These are phyloP conservation scores for Xerocomus brunneocitrinus DNA, from an alignment of 768 basidiomycete genomes.

Conservation along the genomic window DNA sequence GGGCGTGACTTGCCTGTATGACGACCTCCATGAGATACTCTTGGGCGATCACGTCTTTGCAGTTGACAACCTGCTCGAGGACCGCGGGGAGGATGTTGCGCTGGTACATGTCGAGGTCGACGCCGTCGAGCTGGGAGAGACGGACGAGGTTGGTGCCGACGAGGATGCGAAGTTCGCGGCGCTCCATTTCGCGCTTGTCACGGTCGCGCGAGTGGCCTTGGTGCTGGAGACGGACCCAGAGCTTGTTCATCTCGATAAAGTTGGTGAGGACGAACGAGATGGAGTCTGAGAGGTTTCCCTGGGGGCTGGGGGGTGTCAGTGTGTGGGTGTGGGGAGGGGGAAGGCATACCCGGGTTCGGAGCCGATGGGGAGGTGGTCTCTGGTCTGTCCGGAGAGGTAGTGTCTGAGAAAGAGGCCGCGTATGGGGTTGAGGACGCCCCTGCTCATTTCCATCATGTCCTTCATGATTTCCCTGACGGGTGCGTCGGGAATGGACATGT, in stretches of 20 bases:
- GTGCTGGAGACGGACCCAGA: constrained; percentile 98
- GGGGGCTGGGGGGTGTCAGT: constrained; percentile 48
- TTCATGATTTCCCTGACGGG: constrained; percentile 99
- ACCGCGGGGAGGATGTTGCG: constrained; percentile 84
- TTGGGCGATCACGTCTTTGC: constrained; percentile 98
- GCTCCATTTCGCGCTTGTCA: constrained; percentile 95
- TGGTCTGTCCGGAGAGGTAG: constrained; percentile 94
- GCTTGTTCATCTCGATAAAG: constrained; percentile 99
- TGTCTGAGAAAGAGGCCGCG: constrained; percentile 93
- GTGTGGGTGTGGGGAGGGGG: background rate
- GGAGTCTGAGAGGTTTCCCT: constrained; percentile 90
- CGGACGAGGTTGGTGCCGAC: constrained; percentile 98
- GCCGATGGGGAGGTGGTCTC: constrained; percentile 92
- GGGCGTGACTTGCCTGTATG: constrained; percentile 66
- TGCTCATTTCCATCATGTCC: constrained; percentile 99
- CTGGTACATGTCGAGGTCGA: constrained; percentile 91
- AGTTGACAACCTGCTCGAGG: constrained; percentile 95
- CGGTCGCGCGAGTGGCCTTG: constrained; percentile 96
- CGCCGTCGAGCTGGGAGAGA: constrained; percentile 91
- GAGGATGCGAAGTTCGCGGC: constrained; percentile 89
- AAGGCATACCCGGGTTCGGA: constrained; percentile 66
- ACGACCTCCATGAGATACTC: constrained; percentile 99
- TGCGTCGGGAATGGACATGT: constrained; percentile 97
- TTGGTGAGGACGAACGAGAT: constrained; percentile 95
- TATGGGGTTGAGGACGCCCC: constrained; percentile 96